These are phyloP conservation scores for Ophiostoma perfectum DNA, from an alignment of 2,329 filamentous ascomycete species.

Conservation along the genomic window DNA sequence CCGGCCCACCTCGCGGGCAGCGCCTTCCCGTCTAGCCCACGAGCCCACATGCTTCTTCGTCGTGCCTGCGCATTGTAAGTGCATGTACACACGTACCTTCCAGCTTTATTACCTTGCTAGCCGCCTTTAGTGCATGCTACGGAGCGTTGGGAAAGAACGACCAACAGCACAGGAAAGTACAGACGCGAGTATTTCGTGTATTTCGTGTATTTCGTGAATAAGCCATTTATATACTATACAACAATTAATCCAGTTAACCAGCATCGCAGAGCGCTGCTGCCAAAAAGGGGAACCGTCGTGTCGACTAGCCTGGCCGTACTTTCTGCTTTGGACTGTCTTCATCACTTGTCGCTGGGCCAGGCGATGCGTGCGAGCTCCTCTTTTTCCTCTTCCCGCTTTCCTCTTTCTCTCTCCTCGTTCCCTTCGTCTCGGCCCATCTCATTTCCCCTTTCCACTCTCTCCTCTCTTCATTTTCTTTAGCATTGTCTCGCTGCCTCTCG, in stretches of 20 bases:
- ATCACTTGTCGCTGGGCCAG: constrained; percentile 8
- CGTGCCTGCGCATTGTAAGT: background rate
- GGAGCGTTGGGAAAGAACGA: constrained; percentile 5
- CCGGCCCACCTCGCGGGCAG: constrained; percentile 20
- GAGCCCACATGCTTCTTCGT: constrained; percentile 10
- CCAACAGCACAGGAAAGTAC: constrained; percentile 12
- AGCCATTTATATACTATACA: background rate
- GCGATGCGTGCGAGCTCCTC: background rate
- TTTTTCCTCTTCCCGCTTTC: background rate
- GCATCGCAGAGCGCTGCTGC: background rate
- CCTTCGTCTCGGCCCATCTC: background rate
- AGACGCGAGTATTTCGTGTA: background rate
- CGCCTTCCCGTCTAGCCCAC: constrained; percentile 21
- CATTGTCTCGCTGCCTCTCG: constrained; percentile 15
- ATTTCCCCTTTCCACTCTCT: background rate
- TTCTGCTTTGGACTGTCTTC: background rate
- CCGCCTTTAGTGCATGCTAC: background rate
- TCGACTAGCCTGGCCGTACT: background rate
- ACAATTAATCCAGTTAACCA: background rate
- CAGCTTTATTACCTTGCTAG: no score
- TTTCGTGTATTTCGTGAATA: background rate
- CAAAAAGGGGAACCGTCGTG: background rate
- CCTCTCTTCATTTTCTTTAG: constrained; percentile 7
- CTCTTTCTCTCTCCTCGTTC: background rate
- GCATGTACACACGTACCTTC: background rate